These are phyloP conservation scores for Cercophora samala DNA, from an alignment of 495 filamentous ascomycete species.

Conservation along the genomic window DNA sequence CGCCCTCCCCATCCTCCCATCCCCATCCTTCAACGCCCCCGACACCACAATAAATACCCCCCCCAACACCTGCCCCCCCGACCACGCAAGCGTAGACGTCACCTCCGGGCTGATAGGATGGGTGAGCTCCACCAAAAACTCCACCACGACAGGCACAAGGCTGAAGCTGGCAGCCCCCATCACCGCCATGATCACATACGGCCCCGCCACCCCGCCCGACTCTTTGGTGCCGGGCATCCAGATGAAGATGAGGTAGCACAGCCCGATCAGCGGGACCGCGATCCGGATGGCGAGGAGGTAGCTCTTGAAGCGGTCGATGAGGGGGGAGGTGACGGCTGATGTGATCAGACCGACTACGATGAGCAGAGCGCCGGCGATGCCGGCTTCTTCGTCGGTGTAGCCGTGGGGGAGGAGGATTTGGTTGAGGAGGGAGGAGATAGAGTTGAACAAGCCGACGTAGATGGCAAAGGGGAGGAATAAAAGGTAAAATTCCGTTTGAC, in stretches of 20 bases:
- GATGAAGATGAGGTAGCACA: conserved; percentile 71
- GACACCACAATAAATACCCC: conserved; percentile 79
- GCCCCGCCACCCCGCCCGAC: conserved; percentile 53
- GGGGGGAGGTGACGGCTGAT: conserved; percentile 70
- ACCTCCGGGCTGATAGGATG: conserved; percentile 87
- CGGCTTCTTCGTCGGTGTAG: conserved; percentile 76
- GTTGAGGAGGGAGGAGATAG: conserved; percentile 80
- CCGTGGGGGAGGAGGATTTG: conserved; percentile 83
- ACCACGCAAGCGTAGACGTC: conserved; percentile 78
- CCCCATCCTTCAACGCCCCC: conserved; percentile 68
- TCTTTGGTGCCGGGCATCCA: conserved; percentile 70
- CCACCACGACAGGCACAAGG: conserved; percentile 78
- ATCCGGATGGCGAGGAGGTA: conserved; percentile 73
- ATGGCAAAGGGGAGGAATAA: conserved; percentile 71
- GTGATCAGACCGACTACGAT: conserved; percentile 82
- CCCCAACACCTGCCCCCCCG: conserved; percentile 73
- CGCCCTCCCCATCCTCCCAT: conserved; percentile 62
- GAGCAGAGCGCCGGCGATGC: conserved; percentile 84
- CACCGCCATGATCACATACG: conserved; percentile 66
- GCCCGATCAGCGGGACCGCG: conserved; percentile 69
- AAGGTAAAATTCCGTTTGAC: conserved; percentile 67
- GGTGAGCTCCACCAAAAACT: conserved; percentile 82
- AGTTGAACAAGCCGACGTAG: conserved; percentile 93
- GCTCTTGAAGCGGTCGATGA: conserved; percentile 79
- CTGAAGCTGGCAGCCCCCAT: conserved; percentile 79